These are phyloP conservation scores for Corniculantispora saksenae DNA, from an alignment of 2,329 filamentous ascomycete species.

Conservation along the genomic window DNA sequence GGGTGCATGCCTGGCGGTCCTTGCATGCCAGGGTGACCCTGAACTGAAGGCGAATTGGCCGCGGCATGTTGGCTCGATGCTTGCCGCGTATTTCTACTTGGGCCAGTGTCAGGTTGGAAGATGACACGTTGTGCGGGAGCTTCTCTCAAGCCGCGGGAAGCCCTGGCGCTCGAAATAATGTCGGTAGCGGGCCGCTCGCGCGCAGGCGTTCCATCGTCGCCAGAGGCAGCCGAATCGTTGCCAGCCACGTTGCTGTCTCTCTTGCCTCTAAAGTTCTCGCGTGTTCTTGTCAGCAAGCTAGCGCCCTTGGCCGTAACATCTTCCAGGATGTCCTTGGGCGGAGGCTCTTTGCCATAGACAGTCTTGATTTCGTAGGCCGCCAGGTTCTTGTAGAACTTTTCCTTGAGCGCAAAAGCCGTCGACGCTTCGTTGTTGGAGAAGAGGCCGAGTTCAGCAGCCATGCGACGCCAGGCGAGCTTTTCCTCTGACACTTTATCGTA, in stretches of 20 bases:
- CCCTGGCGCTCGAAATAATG: constrained; percentile 55
- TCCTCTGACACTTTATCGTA: constrained; percentile 84
- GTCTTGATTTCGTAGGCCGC: constrained; percentile 83
- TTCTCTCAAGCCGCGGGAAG: constrained; percentile 69
- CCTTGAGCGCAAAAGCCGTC: constrained; percentile 84
- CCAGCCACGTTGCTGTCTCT: constrained; percentile 50
- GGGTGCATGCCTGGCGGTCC: constrained; percentile 34
- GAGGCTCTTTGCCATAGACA: constrained; percentile 76
- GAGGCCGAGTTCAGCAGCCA: constrained; percentile 75
- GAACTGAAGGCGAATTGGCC: constrained; percentile 27
- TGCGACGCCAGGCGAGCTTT: constrained; percentile 81
- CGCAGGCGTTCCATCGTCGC: constrained; percentile 59
- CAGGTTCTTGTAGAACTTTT: constrained; percentile 86
- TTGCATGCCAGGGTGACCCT: constrained; percentile 36
- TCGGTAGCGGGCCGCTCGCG: constrained; percentile 55
- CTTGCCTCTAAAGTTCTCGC: constrained; percentile 69
- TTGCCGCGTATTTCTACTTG: constrained; percentile 65
- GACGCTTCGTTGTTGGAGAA: constrained; percentile 74
- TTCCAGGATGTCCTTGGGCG: constrained; percentile 85
- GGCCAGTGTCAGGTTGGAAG: constrained; percentile 77
- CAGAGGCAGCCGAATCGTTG: constrained; percentile 60
- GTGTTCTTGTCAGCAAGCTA: constrained; percentile 72
- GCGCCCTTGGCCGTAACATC: constrained; percentile 84
- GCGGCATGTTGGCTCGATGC: constrained; percentile 46
- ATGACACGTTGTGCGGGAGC: constrained; percentile 83